Base-by-base conservation (phyloP, 1,284 basidiomycete species). In the Pseudozyma sp. region DNA sequence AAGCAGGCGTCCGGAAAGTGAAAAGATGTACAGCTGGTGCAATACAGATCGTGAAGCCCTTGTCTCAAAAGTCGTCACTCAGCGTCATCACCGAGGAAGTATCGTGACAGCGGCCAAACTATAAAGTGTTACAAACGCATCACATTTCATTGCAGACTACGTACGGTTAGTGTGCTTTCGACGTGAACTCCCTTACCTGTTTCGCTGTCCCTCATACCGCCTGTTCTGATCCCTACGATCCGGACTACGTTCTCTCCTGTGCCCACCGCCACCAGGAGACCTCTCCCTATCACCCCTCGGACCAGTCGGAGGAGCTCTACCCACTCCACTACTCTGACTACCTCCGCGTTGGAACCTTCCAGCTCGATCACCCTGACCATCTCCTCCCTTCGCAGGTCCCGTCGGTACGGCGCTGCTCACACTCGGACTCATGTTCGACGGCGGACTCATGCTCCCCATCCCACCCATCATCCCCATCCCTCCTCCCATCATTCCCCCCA, bases 401-500 rank as follows among this genome's bases (percentile, higher is more conserved):
- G 54, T 44, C 63, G 68, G 72, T 45, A 69, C 46, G 3, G 71
- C 72, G 51, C 66, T 54, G 11, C 45, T 43, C 42, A 37, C 14
- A 13, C 13, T 71, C 5, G 72, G 80, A 51, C 79, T 80, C 65
- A 76, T 77, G 64, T 46, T n/a, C 16, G 40, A 42, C 0, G 63
- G 63, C 13, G 64, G 64, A 30, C 66, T 62, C 67, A 77, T 77
- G 47, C 55, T 72, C 4, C 68, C 69, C 68, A 75, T 80, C 4
- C 55, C 59, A 5, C 63, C 76, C 75, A 75, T 76, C 49, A 44
- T 87, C 0, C 40, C 40, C 66, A 77, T 77, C 44, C 54, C 66
- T 7, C 67, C 70, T 67, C 60, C 77, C 75, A 75, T 75, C 49
- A 40, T 87, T 0, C 5, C 16, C 2, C 85, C 86, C 19, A 64